phyloP scores from a whole-genome alignment of 352 stramenopile species.

The Phytophthora nicotianae region DNA sequence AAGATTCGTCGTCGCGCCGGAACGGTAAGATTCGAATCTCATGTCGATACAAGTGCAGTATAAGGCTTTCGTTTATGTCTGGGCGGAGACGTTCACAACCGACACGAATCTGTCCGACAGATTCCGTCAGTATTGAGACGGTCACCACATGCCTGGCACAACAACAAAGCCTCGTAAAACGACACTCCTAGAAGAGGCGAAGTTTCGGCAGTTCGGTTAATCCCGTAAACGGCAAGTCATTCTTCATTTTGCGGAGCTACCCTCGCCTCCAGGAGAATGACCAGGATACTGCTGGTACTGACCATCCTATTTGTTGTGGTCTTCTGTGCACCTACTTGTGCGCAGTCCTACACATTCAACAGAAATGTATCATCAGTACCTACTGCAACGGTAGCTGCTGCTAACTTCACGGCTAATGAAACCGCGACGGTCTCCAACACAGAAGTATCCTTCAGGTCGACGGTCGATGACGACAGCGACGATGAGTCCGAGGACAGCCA shows the following conservation, averaged over 20 bases:
- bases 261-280: constrained; percentile 19
- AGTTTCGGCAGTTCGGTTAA: constrained; percentile 21
- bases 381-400: constrained; percentile 14
- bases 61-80: constrained; percentile 19
- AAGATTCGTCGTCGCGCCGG: constrained; percentile 30
- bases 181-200: constrained; percentile 14
- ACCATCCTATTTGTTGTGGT: constrained; percentile 11
- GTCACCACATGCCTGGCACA: constrained; percentile 13
- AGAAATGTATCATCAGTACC: constrained; percentile 18
- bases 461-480: constrained; percentile 16
- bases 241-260: constrained; percentile 26
- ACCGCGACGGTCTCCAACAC: constrained; percentile 3
- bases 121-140: constrained; percentile 24
- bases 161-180: constrained; percentile 5
- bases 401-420: constrained; percentile 18
- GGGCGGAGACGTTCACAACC: not conserved
- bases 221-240: constrained; percentile 16
- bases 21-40: constrained; percentile 12
- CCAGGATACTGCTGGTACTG: constrained; percentile 23
- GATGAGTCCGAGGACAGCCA: constrained; percentile 26
- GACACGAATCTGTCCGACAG: constrained; percentile 29
- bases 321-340: constrained; percentile 4
- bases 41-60: constrained; percentile 24
- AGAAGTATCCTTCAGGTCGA: constrained; percentile 1
- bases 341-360: constrained; percentile 35